Percentiles rank a stretch among this genome's conserved stretches.
Evolutionary conservation across 2,329 filamentous ascomycete species (phyloP).

Genomic region (Akanthomyces lecanii): DNA sequence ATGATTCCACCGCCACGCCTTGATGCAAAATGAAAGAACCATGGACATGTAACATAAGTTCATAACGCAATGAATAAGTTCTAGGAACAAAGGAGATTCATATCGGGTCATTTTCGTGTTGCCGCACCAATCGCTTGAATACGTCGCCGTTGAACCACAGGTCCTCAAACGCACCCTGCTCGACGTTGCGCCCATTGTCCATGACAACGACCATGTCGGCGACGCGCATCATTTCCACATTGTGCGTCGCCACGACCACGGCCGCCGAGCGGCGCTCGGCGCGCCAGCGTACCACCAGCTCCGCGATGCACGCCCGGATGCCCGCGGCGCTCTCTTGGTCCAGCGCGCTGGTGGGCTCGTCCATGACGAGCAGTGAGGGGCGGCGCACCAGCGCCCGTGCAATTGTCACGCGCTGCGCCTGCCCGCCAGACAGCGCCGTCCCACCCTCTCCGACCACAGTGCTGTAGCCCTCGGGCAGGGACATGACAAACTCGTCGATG

Average conservation of each 20-base stretch:
- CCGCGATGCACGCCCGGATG: slow-evolving; percentile 59
- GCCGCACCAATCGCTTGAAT: slow-evolving; percentile 46
- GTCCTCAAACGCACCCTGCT: slow-evolving; percentile 62
- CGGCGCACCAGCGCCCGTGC: slow-evolving; percentile 70
- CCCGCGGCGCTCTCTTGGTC: slow-evolving; percentile 64
- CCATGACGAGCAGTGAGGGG: slow-evolving; percentile 71
- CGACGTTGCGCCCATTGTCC: slow-evolving; percentile 61
- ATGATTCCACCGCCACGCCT: too few species aligned
- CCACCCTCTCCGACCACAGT: slow-evolving; percentile 72
- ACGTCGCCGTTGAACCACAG: slow-evolving; percentile 44
- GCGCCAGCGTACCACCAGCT: slow-evolving; percentile 40
- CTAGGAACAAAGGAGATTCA: background rate
- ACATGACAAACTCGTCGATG: slow-evolving; percentile 72
- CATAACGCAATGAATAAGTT: too few species aligned
- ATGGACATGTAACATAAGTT: background rate
- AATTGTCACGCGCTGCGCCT: slow-evolving; percentile 76
- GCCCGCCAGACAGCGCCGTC: slow-evolving; percentile 66
- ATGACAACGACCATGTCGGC: slow-evolving; percentile 71
- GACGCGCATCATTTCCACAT: slow-evolving; percentile 78
- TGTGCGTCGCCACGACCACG: slow-evolving; percentile 79
- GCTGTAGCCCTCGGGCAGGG: slow-evolving; percentile 55
- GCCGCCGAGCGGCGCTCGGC: slow-evolving; percentile 46
- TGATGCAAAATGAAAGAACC: background rate
- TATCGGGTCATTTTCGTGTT: slow-evolving; percentile 18
- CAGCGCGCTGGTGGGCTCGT: slow-evolving; percentile 81